These are phyloP conservation scores for Penicillium subrubescens DNA, from an alignment of 495 filamentous ascomycete genomes.

Conservation along the genomic window DNA sequence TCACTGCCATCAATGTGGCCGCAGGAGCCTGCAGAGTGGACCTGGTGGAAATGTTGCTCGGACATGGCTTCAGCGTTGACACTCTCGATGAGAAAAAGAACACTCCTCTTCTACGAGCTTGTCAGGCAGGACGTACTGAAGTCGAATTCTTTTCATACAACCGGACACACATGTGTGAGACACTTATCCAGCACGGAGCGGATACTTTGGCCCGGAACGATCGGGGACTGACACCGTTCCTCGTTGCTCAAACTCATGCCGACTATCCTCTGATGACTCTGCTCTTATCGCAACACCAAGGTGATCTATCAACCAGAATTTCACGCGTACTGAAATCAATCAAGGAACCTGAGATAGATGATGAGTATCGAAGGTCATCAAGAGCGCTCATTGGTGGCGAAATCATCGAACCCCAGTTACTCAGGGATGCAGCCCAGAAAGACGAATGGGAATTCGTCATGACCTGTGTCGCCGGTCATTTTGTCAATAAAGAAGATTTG, in stretches of 20 bases:
- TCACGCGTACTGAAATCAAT: constrained; percentile 8
- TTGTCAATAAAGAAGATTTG: constrained; percentile 6
- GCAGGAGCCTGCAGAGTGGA: constrained; percentile 4
- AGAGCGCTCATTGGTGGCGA: constrained; percentile 9
- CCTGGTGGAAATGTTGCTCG: constrained; percentile 5
- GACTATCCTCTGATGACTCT: constrained; percentile 17
- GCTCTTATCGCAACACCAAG: background rate
- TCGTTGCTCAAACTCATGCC: constrained; percentile 3
- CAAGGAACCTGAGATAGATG: background rate
- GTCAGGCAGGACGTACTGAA: background rate
- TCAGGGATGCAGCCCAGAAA: constrained; percentile 1
- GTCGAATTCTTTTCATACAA: background rate
- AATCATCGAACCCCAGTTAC: background rate
- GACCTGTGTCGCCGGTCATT: constrained; percentile 13
- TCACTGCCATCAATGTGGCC: constrained; percentile 6
- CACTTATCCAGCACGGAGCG: constrained; percentile 5
- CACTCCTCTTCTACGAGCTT: constrained; percentile 11
- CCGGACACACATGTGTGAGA: constrained; percentile 14
- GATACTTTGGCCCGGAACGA: background rate
- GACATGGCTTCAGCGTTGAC: constrained; percentile 1
- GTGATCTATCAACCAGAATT: background rate
- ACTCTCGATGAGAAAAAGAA: background rate
- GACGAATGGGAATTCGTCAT: constrained; percentile 20
- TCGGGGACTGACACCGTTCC: background rate
- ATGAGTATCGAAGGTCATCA: background rate